Percentiles rank a stretch among this genome's conserved stretches.
phyloP scores from a whole-genome alignment of 2,329 filamentous ascomycete species.

The Fusarium torulosum region DNA sequence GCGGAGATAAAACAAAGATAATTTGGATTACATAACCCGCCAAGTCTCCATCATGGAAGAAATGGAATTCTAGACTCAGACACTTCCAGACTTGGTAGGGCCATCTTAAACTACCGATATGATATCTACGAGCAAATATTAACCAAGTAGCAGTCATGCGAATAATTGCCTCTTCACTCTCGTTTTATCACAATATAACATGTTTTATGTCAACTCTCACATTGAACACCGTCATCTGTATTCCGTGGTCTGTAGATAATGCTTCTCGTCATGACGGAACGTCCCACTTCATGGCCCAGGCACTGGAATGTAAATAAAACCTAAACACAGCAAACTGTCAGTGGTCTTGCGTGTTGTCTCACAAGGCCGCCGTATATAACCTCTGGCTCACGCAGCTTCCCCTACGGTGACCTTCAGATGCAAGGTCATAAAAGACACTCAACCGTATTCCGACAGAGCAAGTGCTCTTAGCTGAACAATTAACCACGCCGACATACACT shows the following conservation, averaged over 20 bases:
- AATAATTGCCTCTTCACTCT: too few species aligned
- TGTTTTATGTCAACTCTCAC: too few species aligned
- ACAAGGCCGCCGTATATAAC: background rate
- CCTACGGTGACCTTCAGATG: background rate
- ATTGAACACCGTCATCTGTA: too few species aligned
- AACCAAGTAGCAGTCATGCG: too few species aligned
- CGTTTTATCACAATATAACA: background rate
- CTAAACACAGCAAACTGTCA: background rate
- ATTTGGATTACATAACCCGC: conserved; percentile 1
- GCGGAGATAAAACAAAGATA: too few species aligned
- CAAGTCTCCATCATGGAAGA: background rate
- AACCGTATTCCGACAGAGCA: background rate
- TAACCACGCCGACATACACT: background rate
- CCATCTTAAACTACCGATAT: too few species aligned
- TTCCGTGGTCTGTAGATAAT: background rate
- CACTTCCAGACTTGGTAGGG: too few species aligned
- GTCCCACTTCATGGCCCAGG: background rate
- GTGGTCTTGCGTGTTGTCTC: background rate
- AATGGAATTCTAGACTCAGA: background rate
- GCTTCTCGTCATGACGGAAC: too few species aligned
- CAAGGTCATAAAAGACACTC: background rate
- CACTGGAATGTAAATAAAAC: conserved; percentile 37
- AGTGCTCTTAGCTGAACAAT: background rate
- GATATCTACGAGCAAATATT: too few species aligned
- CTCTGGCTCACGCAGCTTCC: background rate